Conservation (phyloP, 345 rosid species). For the Carallia pectinifolia region DNA sequence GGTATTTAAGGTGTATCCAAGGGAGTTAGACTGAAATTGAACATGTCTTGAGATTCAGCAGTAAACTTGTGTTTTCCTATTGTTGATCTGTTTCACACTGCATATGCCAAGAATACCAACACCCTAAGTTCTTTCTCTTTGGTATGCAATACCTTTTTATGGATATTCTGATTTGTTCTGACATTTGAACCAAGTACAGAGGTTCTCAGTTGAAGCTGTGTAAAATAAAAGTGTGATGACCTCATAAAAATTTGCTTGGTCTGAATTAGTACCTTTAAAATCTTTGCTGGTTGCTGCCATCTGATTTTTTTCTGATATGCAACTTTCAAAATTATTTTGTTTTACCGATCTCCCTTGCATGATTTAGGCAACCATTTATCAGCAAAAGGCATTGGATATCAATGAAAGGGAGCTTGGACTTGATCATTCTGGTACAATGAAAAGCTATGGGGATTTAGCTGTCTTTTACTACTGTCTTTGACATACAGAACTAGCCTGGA, state of each 20-base stretch:
- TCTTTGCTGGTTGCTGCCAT: neutral
- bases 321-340: neutral
- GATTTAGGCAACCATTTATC: conserved; percentile 43
- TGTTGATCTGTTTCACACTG: no score
- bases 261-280: neutral
- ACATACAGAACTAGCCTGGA: conserved; percentile 36
- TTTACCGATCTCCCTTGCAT: conserved; percentile 23
- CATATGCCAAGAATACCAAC: no score
- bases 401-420: conserved; percentile 41
- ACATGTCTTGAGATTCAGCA: no score
- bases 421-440: conserved; percentile 41
- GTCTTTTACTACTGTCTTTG: conserved; percentile 38
- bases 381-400: conserved; percentile 37
- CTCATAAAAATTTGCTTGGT: neutral
- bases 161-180: no score
- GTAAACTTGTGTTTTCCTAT: no score
- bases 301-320: neutral
- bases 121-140: no score
- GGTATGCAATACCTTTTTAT: no score
- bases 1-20: no score
- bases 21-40: no score
- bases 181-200: no score
- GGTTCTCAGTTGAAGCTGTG: no score
- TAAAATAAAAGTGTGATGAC: neutral
- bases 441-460: conserved; percentile 38